A percentile compares a stretch with the other conserved stretches of the same genome.
Conservation (phyloP, 1,284 basidiomycete genomes). For the Earliella scabrosa region DNA sequence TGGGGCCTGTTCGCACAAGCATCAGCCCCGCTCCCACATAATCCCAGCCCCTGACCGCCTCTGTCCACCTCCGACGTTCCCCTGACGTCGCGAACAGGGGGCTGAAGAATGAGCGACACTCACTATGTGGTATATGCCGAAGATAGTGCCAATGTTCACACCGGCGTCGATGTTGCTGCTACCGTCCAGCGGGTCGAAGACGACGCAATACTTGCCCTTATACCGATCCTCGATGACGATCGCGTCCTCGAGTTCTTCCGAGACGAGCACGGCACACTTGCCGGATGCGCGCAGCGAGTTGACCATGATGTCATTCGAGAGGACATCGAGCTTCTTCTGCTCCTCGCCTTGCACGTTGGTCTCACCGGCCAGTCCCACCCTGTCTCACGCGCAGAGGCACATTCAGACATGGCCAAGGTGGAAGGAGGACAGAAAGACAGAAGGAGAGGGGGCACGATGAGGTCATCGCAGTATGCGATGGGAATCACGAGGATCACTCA, state of each 20-base stretch:
- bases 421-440: not conserved
- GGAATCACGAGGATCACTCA: constrained; percentile 47
- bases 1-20: constrained; percentile 52
- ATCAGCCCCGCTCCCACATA: constrained; percentile 8
- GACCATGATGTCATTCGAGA: constrained; percentile 99
- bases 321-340: constrained; percentile 98
- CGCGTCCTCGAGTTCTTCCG: constrained; percentile 94
- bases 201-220: constrained; percentile 92
- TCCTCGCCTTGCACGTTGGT: constrained; percentile 98
- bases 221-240: constrained; percentile 84
- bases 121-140: constrained; percentile 95
- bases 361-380: constrained; percentile 94
- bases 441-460: constrained; percentile 10
- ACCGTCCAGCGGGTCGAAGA: constrained; percentile 98
- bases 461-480: not conserved
- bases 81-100: not conserved
- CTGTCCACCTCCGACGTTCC: not conserved
- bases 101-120: constrained; percentile 33
- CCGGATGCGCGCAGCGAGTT: constrained; percentile 93
- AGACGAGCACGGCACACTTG: constrained; percentile 96
- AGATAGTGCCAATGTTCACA: constrained; percentile 99
- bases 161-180: constrained; percentile 99
- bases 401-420: not conserved
- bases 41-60: not conserved
- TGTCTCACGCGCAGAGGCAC: constrained; percentile 35